These are phyloP conservation scores for Yamadazyma aaseri DNA, from an alignment of 1,139 yeast species.

Conservation along the genomic window DNA sequence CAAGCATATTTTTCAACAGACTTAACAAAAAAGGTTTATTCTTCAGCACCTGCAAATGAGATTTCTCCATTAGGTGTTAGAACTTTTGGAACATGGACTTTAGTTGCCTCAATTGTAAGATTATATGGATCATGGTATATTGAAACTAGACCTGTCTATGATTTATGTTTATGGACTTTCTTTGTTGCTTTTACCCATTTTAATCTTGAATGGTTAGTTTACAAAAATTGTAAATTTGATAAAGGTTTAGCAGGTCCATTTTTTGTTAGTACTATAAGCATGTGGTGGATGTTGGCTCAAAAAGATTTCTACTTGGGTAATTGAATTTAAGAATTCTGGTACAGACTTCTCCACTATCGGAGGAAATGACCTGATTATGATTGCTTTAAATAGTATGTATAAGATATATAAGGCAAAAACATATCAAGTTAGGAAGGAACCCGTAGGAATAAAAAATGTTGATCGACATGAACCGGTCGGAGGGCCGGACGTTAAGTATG, in stretches of 20 bases:
- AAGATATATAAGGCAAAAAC: too few species aligned
- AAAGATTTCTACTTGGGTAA: constrained; percentile 45
- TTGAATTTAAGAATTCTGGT: background rate
- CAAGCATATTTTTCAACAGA: constrained; percentile 80
- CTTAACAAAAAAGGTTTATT: constrained; percentile 78
- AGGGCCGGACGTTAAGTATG: constrained; percentile 6
- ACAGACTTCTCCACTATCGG: background rate
- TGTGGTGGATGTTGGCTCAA: constrained; percentile 61
- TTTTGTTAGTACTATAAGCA: constrained; percentile 55
- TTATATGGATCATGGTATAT: constrained; percentile 79
- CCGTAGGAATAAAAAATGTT: too few species aligned
- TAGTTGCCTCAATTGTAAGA: constrained; percentile 80
- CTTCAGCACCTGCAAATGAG: constrained; percentile 52
- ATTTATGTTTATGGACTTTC: constrained; percentile 80
- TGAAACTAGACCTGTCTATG: constrained; percentile 64
- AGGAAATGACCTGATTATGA: background rate
- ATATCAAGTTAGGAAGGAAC: too few species aligned
- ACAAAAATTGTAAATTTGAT: constrained; percentile 76
- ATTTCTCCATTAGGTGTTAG: constrained; percentile 82
- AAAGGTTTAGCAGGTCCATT: constrained; percentile 90
- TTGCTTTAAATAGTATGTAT: background rate
- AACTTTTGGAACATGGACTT: constrained; percentile 98
- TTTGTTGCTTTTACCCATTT: constrained; percentile 83
- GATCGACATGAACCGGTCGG: constrained; percentile 4
- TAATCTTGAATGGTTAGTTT: constrained; percentile 77